phyloP scores from a whole-genome alignment of 192 early-diverging fungal species.

The Polychytrium aggregatum region DNA sequence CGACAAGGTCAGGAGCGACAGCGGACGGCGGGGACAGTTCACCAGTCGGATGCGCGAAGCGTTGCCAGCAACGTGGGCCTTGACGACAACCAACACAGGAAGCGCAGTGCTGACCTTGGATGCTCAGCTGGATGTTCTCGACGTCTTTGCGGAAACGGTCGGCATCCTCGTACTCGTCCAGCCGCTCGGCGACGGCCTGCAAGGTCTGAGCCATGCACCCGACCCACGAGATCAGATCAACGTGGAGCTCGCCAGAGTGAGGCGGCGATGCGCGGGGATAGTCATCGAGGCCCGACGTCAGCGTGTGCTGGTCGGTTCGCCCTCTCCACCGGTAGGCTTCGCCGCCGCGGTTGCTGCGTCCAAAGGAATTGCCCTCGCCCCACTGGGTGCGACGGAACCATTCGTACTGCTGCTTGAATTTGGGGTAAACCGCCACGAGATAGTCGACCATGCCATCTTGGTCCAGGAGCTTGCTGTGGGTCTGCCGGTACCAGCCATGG shows the following conservation, averaged over 20 bases:
- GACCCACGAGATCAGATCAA: slow-evolving; percentile 74
- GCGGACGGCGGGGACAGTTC: too few relatives aligned
- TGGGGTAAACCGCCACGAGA: slow-evolving; percentile 42
- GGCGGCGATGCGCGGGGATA: slow-evolving; percentile 75
- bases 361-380: slow-evolving; percentile 45
- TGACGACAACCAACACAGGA: background rate
- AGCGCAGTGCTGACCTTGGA: slow-evolving; percentile 30
- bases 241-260: slow-evolving; percentile 60
- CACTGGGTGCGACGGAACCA: slow-evolving; percentile 76
- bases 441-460: slow-evolving; percentile 2
- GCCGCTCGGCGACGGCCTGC: slow-evolving; percentile 39
- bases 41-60: background rate
- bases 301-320: slow-evolving; percentile 65
- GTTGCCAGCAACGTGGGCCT: background rate
- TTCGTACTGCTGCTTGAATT: slow-evolving; percentile 54
- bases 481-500: too few relatives aligned
- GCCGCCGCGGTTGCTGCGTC: slow-evolving; percentile 22
- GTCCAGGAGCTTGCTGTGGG: slow-evolving; percentile 4
- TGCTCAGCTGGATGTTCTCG: slow-evolving; percentile 33
- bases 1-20: too few relatives aligned
- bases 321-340: slow-evolving; percentile 88
- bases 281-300: slow-evolving; percentile 89
- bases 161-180: slow-evolving; percentile 46
- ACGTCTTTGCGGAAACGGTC: slow-evolving; percentile 41
- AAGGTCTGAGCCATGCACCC: slow-evolving; percentile 43